Conservation (phyloP, 192 early-diverging fungal species). For the Phycomyces blakesleeanus region DNA sequence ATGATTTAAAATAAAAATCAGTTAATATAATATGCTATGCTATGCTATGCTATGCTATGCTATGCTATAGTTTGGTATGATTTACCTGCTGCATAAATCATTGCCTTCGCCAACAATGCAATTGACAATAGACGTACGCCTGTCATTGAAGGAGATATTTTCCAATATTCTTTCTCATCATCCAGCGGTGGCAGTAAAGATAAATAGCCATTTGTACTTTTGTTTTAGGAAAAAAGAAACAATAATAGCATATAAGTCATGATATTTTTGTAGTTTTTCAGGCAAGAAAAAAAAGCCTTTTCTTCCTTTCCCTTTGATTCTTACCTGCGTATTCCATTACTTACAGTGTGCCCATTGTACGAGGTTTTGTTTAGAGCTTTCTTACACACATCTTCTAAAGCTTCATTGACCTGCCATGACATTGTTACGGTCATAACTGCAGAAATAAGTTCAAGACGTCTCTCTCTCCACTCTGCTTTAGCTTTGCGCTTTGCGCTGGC, state of each 20-base stretch:
- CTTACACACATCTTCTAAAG: conserved; percentile 45
- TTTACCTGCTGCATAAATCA: conserved; percentile 48
- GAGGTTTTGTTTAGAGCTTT: neutral
- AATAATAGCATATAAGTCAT: neutral
- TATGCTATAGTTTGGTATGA: neutral
- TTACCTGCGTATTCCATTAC: conserved; percentile 48
- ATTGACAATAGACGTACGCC: conserved; percentile 67
- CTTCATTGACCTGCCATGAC: conserved; percentile 53
- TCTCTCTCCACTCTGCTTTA: neutral
- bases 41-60: no score
- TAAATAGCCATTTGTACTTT: conserved; percentile 56
- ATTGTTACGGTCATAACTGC: conserved; percentile 40
- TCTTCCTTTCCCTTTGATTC: no score
- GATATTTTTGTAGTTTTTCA: neutral
- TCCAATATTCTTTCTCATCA: conserved; percentile 45
- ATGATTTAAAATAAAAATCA: neutral
- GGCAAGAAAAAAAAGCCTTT: no score
- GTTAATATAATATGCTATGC: neutral
- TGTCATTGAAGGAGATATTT: conserved; percentile 58
- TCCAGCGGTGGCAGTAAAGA: conserved; percentile 53
- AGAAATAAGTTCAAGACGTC: conserved; percentile 14
- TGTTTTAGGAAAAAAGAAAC: neutral
- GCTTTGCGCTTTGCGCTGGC: neutral
- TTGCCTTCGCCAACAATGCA: conserved; percentile 47
- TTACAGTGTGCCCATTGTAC: conserved; percentile 11